Base-by-base conservation (phyloP, 495 filamentous ascomycete genomes). In the Elasticomyces elasticus region DNA sequence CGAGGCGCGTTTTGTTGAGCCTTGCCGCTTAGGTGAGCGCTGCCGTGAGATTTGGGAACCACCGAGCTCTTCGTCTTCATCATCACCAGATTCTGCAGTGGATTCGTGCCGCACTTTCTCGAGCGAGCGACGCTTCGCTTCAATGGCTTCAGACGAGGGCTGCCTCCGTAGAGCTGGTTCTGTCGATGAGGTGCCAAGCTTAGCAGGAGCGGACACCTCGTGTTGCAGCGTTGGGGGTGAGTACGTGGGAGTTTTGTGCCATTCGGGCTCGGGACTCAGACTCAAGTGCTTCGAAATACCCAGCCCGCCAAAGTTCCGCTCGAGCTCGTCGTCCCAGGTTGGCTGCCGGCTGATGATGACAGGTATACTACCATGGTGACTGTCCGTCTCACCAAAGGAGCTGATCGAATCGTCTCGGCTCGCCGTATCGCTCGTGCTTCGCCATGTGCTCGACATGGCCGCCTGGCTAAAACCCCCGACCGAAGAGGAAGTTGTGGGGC, bases 31-130 rank as follows among this genome's bases (percentile, higher is more conserved):
- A 5, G 84, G 83, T 55, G 78, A 83, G 56, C 75, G 76, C 13
- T 77, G 69, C 22, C 81, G 76, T n/a, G 25, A 7, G 24, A 28
- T 6, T 0, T 6, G 28, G 6, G 76, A 71, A 51, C 78, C 72
- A 9, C 86, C 87, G 11, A 94, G 78, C 62, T 94, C 89, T n/a
- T 95, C 89, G 48, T 95, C 89, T 68, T 95, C 89, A 61, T 95
- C 89, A 61, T 95, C 89, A 62, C 94, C 89, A 0, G 87, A 88
- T 26, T 86, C 94, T 61, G 92, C 88, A 12, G 79, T 86, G 59
- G 85, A 82, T 55, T 94, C 87, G 54, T 82, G 74, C 10, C 83
- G 78, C 50, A 83, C 78, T 56, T 79, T 85, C 65, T 92, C 87
- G 19, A 89, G 69, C 11, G 82, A 84, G 49, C 87, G 81, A 12